Percentiles rank a stretch among this genome's conserved stretches.
phyloP scores from a whole-genome alignment of 1,284 basidiomycete species.

The Tylopilus sp. region DNA sequence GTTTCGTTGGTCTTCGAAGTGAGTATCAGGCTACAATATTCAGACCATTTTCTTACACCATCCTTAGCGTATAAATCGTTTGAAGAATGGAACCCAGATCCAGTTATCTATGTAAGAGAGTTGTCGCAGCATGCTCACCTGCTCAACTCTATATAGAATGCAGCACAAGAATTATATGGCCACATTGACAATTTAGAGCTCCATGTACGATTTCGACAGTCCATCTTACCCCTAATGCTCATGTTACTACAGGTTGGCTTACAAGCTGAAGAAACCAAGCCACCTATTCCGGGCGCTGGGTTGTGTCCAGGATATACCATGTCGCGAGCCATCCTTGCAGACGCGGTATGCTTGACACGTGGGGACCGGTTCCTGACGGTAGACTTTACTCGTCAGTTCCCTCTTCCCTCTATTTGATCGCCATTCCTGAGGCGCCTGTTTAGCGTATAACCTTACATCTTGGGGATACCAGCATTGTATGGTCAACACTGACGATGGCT shows the following conservation, averaged over 20 bases:
- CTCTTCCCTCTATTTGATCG: not conserved
- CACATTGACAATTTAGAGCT: constrained; percentile 84
- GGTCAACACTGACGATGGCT: constrained; percentile 71
- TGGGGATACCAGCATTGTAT: constrained; percentile 84
- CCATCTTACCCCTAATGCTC: not conserved
- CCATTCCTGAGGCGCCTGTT: constrained; percentile 4
- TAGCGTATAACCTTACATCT: constrained; percentile 77
- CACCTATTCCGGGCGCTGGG: constrained; percentile 79
- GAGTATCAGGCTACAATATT: constrained; percentile 19
- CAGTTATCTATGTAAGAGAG: constrained; percentile 65
- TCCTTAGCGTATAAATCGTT: constrained; percentile 68
- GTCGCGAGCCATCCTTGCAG: constrained; percentile 85
- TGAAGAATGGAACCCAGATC: constrained; percentile 83
- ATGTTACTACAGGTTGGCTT: constrained; percentile 64
- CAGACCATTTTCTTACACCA: not conserved
- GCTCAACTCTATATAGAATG: constrained; percentile 51
- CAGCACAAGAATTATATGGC: constrained; percentile 77
- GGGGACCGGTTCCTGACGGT: constrained; percentile 85
- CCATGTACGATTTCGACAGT: constrained; percentile 58
- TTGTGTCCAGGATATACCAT: constrained; percentile 91
- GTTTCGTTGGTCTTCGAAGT: constrained; percentile 64
- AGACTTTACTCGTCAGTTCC: constrained; percentile 73
- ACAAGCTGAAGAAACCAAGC: constrained; percentile 82
- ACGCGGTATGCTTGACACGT: constrained; percentile 79
- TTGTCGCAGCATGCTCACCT: not conserved